phyloP scores from a whole-genome alignment of 2,329 filamentous ascomycete species.

The Shiraia sp. region DNA sequence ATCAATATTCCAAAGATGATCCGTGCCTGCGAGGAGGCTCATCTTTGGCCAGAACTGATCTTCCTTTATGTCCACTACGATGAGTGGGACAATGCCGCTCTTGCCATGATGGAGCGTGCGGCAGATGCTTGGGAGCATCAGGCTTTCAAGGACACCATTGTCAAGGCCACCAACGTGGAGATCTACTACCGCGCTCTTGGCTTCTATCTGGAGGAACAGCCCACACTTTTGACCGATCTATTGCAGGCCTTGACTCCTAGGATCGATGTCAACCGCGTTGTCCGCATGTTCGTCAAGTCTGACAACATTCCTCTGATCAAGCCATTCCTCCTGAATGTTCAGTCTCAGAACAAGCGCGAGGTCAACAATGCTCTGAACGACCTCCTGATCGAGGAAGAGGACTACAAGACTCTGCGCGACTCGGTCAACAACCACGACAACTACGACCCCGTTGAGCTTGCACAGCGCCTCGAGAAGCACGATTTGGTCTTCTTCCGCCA shows the following conservation, averaged over 20 bases:
- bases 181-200: constrained; percentile 98
- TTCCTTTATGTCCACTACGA: constrained; percentile 99
- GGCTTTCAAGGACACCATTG: constrained; percentile 97
- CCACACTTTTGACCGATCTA: constrained; percentile 91
- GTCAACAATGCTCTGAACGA: constrained; percentile 99
- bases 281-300: constrained; percentile 97
- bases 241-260: constrained; percentile 88
- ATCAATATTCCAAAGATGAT: constrained; percentile 99
- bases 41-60: constrained; percentile 95
- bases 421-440: constrained; percentile 99
- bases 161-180: constrained; percentile 97
- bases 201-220: constrained; percentile 97
- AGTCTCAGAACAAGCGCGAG: constrained; percentile 94
- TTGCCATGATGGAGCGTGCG: constrained; percentile 97
- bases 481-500: constrained; percentile 99
- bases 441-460: constrained; percentile 93
- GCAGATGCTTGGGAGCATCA: constrained; percentile 99
- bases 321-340: constrained; percentile 95
- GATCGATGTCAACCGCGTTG: constrained; percentile 98
- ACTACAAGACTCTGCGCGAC: constrained; percentile 97
- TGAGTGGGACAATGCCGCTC: constrained; percentile 94
- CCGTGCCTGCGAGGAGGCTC: constrained; percentile 86
- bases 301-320: constrained; percentile 98
- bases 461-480: constrained; percentile 91
- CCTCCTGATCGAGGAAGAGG: constrained; percentile 95